Percentiles rank a stretch among this genome's conserved stretches.
These are phyloP conservation scores for Auricularia sp. DNA, from an alignment of 768 basidiomycete species.

Conservation along the genomic window DNA sequence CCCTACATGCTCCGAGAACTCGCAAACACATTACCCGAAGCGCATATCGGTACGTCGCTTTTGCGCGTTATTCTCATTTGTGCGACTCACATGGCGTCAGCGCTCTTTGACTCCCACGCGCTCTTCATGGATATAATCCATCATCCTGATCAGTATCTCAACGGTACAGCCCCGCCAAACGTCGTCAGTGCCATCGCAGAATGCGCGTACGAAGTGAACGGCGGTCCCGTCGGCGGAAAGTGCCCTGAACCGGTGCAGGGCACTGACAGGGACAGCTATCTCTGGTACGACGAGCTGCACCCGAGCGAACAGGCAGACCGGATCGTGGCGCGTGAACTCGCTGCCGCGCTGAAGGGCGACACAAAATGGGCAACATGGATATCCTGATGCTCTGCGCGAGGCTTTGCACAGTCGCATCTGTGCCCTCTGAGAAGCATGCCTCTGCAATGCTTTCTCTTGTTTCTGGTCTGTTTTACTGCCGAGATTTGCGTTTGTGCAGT, in stretches of 20 bases:
- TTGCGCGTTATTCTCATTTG: neutral
- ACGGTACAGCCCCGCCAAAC: slow-evolving; percentile 53
- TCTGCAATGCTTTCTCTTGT: too few species aligned
- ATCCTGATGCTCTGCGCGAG: neutral
- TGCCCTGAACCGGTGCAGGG: slow-evolving; percentile 26
- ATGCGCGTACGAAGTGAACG: slow-evolving; percentile 35
- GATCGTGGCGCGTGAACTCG: slow-evolving; percentile 41
- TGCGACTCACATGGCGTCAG: slow-evolving; percentile 19
- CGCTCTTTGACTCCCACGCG: slow-evolving; percentile 49
- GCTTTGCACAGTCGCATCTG: too few species aligned
- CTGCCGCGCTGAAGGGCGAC: slow-evolving; percentile 33
- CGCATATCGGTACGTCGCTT: slow-evolving; percentile 43
- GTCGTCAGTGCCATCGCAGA: slow-evolving; percentile 41
- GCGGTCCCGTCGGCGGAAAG: slow-evolving; percentile 11
- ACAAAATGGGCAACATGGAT: slow-evolving; percentile 10
- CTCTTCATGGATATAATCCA: slow-evolving; percentile 50
- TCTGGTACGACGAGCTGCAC: slow-evolving; percentile 57
- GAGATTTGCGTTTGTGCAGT: too few species aligned
- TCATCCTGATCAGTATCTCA: slow-evolving; percentile 42
- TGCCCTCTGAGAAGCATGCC: too few species aligned
- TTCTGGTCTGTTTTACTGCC: too few species aligned
- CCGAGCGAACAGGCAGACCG: slow-evolving; percentile 49
- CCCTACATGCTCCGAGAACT: slow-evolving; percentile 39
- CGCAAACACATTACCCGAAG: slow-evolving; percentile 36
- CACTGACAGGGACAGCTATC: slow-evolving; percentile 43